A percentile compares a stretch with the other conserved stretches of the same genome.
phyloP scores from a whole-genome alignment of 1,284 basidiomycete species.

The Tylopilus microsporus region DNA sequence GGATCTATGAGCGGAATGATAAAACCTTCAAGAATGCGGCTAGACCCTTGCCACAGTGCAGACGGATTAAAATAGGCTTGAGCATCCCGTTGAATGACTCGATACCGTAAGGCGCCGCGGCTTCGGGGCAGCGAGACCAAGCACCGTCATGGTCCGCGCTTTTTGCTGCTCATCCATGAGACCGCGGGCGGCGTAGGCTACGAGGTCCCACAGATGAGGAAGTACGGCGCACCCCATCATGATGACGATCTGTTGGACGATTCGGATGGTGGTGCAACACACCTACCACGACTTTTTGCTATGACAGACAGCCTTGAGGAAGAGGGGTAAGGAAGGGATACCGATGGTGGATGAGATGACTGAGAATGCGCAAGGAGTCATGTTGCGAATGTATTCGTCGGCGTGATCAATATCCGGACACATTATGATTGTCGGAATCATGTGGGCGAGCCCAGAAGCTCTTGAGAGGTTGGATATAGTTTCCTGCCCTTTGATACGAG shows the following conservation, averaged over 20 bases:
- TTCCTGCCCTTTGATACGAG: slow-evolving; percentile 97
- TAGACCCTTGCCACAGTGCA: too few species aligned
- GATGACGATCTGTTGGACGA: slow-evolving; percentile 99
- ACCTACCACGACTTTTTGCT: slow-evolving; percentile 99
- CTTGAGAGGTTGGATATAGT: slow-evolving; percentile 99
- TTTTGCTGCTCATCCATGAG: too few species aligned
- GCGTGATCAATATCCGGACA: slow-evolving; percentile 35
- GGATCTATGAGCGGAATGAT: too few species aligned
- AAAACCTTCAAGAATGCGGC: too few species aligned
- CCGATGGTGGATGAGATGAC: slow-evolving; percentile 54
- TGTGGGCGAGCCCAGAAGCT: slow-evolving; percentile 97
- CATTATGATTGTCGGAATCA: slow-evolving; percentile 93
- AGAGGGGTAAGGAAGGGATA: slow-evolving; percentile 31
- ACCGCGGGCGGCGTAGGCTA: too few species aligned
- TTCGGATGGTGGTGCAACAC: slow-evolving; percentile 97
- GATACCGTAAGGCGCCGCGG: too few species aligned
- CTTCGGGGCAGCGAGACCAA: too few species aligned
- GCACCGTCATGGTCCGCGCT: too few species aligned
- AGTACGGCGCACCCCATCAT: slow-evolving; percentile 52
- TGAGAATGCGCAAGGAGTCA: slow-evolving; percentile 97
- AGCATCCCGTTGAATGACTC: too few species aligned
- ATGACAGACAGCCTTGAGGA: slow-evolving; percentile 96
- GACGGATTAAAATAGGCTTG: too few species aligned
- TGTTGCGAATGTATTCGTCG: slow-evolving; percentile 56
- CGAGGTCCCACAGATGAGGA: too few species aligned